Evolutionary conservation across 176 grass and related monocot genomes (phyloP).

Genomic region (sorghum (Sorghum bicolor)): Sorghum_bicolor_NCBIv3 NC_012874.2:427001-427500

Average conservation of each 20-base stretch:
- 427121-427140: not conserved
- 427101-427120: not conserved
- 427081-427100: not conserved
- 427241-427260: not conserved
- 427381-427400: not conserved
- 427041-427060: not conserved
- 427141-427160: not conserved
- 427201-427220: not conserved
- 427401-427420: not conserved
- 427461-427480: too few relatives aligned
- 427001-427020: not conserved
- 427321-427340: not conserved
- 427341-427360: not conserved
- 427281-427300: not conserved
- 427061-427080: not conserved
- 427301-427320: slow-evolving; percentile 8
- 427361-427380: not conserved
- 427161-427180: not conserved
- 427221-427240: too few relatives aligned
- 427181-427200: not conserved
- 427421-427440: not conserved
- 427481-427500: too few relatives aligned
- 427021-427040: not conserved
- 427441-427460: too few relatives aligned
- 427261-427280: not conserved